Percentiles rank a stretch among this genome's conserved stretches.
Evolutionary conservation across 345 rosid species (phyloP).

Genomic region (Bruguiera gymnorhiza): DNA sequence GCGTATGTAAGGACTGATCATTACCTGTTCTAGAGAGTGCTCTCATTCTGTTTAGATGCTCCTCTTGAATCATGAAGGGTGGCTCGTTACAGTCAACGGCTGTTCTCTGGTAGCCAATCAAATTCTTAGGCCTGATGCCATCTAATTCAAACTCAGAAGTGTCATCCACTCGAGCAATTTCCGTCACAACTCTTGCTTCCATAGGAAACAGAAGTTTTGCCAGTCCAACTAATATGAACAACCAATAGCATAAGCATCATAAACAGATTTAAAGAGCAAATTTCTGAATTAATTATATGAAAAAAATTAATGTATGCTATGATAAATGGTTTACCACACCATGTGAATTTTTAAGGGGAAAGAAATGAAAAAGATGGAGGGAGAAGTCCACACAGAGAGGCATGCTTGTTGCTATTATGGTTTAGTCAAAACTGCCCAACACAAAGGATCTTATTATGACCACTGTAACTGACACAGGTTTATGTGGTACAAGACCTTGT

Average conservation of each 20-base stretch:
- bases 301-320: too few relatives aligned
- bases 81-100: constrained; percentile 60
- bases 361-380: too few relatives aligned
- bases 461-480: too few relatives aligned
- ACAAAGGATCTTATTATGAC: too few relatives aligned
- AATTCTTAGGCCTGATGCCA: constrained; percentile 32
- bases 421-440: too few relatives aligned
- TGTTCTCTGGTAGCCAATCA: constrained; percentile 34
- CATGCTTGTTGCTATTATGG: too few relatives aligned
- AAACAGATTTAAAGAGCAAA: background rate
- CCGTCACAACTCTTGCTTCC: constrained; percentile 74
- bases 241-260: background rate
- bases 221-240: constrained; percentile 54
- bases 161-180: constrained; percentile 54
- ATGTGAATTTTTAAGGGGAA: too few relatives aligned
- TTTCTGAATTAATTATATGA: background rate
- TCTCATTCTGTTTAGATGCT: constrained; percentile 57
- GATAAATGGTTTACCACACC: too few relatives aligned
- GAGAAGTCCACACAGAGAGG: too few relatives aligned
- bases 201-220: constrained; percentile 75
- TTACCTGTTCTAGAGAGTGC: constrained; percentile 76
- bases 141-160: constrained; percentile 62
- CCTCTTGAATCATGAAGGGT: constrained; percentile 63
- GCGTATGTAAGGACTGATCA: background rate
- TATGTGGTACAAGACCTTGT: too few relatives aligned